Evolutionary conservation across 1,139 yeast species (phyloP).

Genomic region (Entelexis sorbosivorans): DNA sequence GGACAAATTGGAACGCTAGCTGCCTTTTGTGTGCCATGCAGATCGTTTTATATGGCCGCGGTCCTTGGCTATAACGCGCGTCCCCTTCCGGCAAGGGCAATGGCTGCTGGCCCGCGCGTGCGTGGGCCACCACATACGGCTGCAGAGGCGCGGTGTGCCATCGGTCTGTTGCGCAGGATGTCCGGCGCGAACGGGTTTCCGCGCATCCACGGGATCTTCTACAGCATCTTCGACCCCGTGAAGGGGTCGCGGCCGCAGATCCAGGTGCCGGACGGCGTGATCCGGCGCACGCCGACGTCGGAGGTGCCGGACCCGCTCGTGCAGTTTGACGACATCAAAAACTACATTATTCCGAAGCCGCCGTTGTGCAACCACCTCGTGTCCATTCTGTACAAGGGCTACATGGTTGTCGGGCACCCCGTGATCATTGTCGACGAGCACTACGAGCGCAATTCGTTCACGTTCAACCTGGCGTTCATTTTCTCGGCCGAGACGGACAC

Average conservation of each 20-base stretch:
- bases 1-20: too few species aligned
- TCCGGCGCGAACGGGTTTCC: slow-evolving; percentile 34
- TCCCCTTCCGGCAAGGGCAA: too few species aligned
- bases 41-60: too few species aligned
- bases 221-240: slow-evolving; percentile 86
- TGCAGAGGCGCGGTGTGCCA: neutral
- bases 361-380: slow-evolving; percentile 74
- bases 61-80: too few species aligned
- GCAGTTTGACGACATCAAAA: slow-evolving; percentile 68
- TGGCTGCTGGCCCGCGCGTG: neutral
- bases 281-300: slow-evolving; percentile 32
- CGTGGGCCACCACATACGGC: neutral
- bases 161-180: slow-evolving; percentile 5
- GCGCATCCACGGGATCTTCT: slow-evolving; percentile 77
- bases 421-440: slow-evolving; percentile 63
- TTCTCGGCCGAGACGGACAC: slow-evolving; percentile 75
- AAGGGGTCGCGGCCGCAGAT: slow-evolving; percentile 91
- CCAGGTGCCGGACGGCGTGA: slow-evolving; percentile 71
- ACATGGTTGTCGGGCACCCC: slow-evolving; percentile 80
- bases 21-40: too few species aligned
- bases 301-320: slow-evolving; percentile 31
- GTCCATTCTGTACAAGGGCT: slow-evolving; percentile 58
- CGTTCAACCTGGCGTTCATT: slow-evolving; percentile 85
- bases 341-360: slow-evolving; percentile 88
- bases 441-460: slow-evolving; percentile 84